Evolutionary conservation across 805 yeast species (phyloP).

Genomic region (Metahyphopichia silvanorum): DNA sequence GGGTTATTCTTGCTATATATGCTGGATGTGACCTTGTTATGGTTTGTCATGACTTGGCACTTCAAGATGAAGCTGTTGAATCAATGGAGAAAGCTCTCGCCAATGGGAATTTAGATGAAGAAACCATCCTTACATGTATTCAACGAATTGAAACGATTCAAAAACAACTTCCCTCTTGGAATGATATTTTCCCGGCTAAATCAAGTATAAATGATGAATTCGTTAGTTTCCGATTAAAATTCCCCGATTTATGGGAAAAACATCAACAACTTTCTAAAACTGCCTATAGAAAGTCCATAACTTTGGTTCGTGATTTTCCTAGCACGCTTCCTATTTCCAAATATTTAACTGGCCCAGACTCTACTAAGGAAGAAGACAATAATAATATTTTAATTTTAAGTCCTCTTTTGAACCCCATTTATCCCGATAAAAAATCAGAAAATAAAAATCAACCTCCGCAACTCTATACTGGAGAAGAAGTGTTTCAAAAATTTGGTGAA

Average conservation of each 20-base stretch:
- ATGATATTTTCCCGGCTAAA: constrained; percentile 35
- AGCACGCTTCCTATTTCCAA: constrained; percentile 47
- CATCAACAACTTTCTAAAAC: constrained; percentile 42
- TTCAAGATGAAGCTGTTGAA: constrained; percentile 56
- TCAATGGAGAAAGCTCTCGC: constrained; percentile 34
- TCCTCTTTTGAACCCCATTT: constrained; percentile 37
- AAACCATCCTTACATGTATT: constrained; percentile 36
- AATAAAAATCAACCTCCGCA: constrained; percentile 6
- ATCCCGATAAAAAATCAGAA: constrained; percentile 11
- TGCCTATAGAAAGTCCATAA: constrained; percentile 51
- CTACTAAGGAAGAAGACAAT: constrained; percentile 22
- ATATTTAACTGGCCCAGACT: constrained; percentile 26
- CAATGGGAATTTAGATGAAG: constrained; percentile 43
- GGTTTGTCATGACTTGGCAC: constrained; percentile 54
- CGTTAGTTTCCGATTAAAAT: constrained; percentile 20
- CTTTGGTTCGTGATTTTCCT: constrained; percentile 53
- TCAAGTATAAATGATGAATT: constrained; percentile 8
- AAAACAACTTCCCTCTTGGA: constrained; percentile 42
- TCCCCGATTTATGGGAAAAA: constrained; percentile 32
- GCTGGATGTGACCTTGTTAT: constrained; percentile 65
- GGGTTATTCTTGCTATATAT: constrained; percentile 56
- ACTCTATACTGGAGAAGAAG: constrained; percentile 46
- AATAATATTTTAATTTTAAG: constrained; percentile 33
- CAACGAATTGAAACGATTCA: constrained; percentile 44
- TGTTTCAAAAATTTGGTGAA: constrained; percentile 51